phyloP scores from a whole-genome alignment of 2,329 filamentous ascomycete species.

The Sordariomycetes sp. region DNA sequence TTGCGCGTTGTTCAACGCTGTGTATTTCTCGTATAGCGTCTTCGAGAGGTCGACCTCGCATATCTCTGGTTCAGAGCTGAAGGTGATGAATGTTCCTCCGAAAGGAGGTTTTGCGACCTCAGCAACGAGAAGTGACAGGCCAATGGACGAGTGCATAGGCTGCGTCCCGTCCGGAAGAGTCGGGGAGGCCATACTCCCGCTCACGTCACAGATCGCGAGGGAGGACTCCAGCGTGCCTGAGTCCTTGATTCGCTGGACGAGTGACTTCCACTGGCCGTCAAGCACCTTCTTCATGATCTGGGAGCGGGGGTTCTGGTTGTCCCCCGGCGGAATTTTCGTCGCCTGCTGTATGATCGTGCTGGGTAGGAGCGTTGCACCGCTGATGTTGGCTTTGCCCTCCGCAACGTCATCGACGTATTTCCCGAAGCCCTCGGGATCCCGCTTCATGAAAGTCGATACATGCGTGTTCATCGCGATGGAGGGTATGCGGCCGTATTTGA shows the following conservation, averaged over 20 bases:
- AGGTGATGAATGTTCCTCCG: slow-evolving; percentile 43
- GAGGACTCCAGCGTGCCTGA: slow-evolving; percentile 39
- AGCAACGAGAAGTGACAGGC: slow-evolving; percentile 43
- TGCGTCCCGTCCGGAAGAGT: slow-evolving; percentile 30
- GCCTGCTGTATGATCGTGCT: slow-evolving; percentile 29
- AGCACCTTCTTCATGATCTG: slow-evolving; percentile 24
- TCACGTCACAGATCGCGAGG: slow-evolving; percentile 49
- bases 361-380: slow-evolving; percentile 43
- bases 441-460: slow-evolving; percentile 32
- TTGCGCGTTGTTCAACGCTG: slow-evolving; percentile 12
- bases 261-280: slow-evolving; percentile 43
- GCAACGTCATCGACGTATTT: slow-evolving; percentile 37
- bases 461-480: slow-evolving; percentile 47
- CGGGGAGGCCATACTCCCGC: slow-evolving; percentile 35
- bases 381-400: slow-evolving; percentile 35
- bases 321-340: neutral
- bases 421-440: slow-evolving; percentile 38
- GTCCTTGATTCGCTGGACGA: slow-evolving; percentile 47
- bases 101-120: slow-evolving; percentile 42
- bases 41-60: slow-evolving; percentile 24
- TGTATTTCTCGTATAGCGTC: slow-evolving; percentile 30
- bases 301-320: slow-evolving; percentile 8
- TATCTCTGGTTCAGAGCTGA: slow-evolving; percentile 29
- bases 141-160: slow-evolving; percentile 43
- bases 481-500: slow-evolving; percentile 46